A percentile compares a stretch with the other conserved stretches of the same genome.
Evolutionary conservation across 2,329 filamentous ascomycete species (phyloP).

Genomic region (Trichophyton rubrum): DNA sequence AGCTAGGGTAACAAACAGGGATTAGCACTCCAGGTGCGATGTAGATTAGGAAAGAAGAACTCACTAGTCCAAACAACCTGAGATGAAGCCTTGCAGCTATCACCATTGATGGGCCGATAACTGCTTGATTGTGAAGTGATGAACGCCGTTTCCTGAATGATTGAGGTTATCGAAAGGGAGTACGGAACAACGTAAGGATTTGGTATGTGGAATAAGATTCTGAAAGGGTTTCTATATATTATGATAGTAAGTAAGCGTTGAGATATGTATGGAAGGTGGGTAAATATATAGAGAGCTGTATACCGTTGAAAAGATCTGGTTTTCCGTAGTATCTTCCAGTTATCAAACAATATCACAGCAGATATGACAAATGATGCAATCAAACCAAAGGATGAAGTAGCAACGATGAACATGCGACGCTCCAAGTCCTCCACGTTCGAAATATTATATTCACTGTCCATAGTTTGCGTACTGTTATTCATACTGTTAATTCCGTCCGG

Average conservation of each 20-base stretch:
- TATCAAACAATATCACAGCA: slow-evolving; percentile 12
- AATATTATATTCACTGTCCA: slow-evolving; percentile 5
- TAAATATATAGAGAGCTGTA: not conserved
- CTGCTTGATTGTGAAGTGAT: slow-evolving; percentile 13
- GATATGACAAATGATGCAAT: slow-evolving; percentile 12
- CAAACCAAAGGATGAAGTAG: slow-evolving; percentile 14
- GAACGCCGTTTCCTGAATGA: slow-evolving; percentile 14
- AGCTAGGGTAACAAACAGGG: slow-evolving; percentile 10
- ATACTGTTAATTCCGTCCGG: not conserved
- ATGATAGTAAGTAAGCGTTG: not conserved
- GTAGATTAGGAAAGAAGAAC: not conserved
- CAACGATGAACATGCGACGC: slow-evolving; percentile 12
- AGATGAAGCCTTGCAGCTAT: slow-evolving; percentile 11
- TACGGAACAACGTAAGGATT: slow-evolving; percentile 14
- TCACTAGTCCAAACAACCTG: slow-evolving; percentile 18
- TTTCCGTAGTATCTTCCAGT: slow-evolving; percentile 8
- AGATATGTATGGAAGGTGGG: not conserved
- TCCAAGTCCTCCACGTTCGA: slow-evolving; percentile 10
- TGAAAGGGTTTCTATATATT: not conserved
- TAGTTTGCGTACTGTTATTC: not conserved
- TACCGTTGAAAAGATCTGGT: not conserved
- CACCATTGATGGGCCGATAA: slow-evolving; percentile 8
- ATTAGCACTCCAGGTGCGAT: not conserved
- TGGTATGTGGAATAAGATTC: slow-evolving; percentile 7
- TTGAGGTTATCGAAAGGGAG: slow-evolving; percentile 12